Evolutionary conservation across 164 flowering plant genomes (phyloP).

Genomic region (Dillenia turbinata): DNA sequence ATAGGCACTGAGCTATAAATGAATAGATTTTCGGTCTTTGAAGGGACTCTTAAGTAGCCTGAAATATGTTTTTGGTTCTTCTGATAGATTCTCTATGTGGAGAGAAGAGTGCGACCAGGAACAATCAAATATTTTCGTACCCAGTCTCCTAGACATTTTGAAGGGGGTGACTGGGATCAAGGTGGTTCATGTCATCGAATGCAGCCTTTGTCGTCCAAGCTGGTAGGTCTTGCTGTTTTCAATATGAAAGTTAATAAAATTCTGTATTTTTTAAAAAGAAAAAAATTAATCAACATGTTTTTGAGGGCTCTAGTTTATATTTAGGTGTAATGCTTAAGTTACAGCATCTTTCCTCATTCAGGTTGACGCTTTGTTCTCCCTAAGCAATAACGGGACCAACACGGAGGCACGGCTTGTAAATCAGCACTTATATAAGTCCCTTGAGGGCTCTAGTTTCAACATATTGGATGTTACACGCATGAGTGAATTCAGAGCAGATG

Average conservation of each 20-base stretch:
- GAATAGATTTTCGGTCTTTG: too few relatives aligned
- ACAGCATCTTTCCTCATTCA: constrained; percentile 12
- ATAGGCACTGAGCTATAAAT: too few relatives aligned
- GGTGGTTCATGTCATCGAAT: constrained; percentile 80
- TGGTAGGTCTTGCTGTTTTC: constrained; percentile 36
- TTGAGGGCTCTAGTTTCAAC: constrained; percentile 57
- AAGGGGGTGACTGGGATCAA: constrained; percentile 98
- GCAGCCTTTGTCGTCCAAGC: constrained; percentile 50
- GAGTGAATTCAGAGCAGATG: constrained; percentile 94
- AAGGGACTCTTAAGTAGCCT: too few relatives aligned
- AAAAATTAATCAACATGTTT: neutral
- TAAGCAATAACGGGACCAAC: constrained; percentile 70
- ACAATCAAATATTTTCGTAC: constrained; percentile 70
- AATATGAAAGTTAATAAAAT: neutral
- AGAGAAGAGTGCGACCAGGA: constrained; percentile 35
- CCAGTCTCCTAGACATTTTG: constrained; percentile 96
- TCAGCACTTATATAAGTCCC: constrained; percentile 58
- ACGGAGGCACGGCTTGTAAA: constrained; percentile 78
- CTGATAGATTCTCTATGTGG: constrained; percentile 46
- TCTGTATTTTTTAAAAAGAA: neutral
- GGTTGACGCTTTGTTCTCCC: constrained; percentile 68
- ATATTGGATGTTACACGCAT: constrained; percentile 67
- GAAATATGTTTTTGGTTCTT: too few relatives aligned
- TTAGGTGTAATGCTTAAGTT: neutral
- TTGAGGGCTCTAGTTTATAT: neutral